These are phyloP conservation scores for Fagopyrum homotropicum DNA, from an alignment of 148 eudicot genomes.

Conservation along the genomic window DNA sequence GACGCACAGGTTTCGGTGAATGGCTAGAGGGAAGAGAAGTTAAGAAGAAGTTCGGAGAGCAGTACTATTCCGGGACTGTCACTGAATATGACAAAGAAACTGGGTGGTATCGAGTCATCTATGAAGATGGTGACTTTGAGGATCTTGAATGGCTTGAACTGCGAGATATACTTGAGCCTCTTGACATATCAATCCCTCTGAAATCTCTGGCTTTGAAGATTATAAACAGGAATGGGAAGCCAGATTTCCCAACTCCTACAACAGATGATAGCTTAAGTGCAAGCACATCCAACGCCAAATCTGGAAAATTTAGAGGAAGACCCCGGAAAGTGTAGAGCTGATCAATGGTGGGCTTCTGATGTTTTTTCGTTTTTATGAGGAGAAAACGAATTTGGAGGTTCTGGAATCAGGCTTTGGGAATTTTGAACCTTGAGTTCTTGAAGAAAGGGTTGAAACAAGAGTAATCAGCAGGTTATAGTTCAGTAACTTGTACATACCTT, in stretches of 20 bases:
- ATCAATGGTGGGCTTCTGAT: too few relatives aligned
- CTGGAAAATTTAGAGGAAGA: conserved; percentile 12
- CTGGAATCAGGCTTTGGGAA: too few relatives aligned
- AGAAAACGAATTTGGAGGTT: too few relatives aligned
- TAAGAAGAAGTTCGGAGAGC: conserved; percentile 42
- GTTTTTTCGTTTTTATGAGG: too few relatives aligned
- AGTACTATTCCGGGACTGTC: conserved; percentile 45
- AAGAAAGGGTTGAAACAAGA: too few relatives aligned
- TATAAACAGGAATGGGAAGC: conserved; percentile 35
- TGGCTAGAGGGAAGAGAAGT: conserved; percentile 79
- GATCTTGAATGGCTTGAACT: conserved; percentile 85
- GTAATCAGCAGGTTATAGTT: too few relatives aligned
- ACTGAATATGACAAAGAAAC: conserved; percentile 49
- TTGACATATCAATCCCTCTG: conserved; percentile 61
- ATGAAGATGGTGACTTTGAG: conserved; percentile 81
- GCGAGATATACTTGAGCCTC: conserved; percentile 50
- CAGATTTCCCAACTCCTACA: conserved; percentile 18
- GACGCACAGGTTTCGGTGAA: conserved; percentile 40
- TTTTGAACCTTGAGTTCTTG: too few relatives aligned
- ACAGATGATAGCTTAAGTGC: conserved; percentile 10
- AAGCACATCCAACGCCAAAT: not conserved
- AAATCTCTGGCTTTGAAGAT: conserved; percentile 51
- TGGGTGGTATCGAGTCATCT: conserved; percentile 70
- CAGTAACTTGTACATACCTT: too few relatives aligned
- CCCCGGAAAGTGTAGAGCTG: not conserved